Conservation (phyloP, 495 filamentous ascomycete species). For the Aspergillus sclerotiicarbonarius region DNA sequence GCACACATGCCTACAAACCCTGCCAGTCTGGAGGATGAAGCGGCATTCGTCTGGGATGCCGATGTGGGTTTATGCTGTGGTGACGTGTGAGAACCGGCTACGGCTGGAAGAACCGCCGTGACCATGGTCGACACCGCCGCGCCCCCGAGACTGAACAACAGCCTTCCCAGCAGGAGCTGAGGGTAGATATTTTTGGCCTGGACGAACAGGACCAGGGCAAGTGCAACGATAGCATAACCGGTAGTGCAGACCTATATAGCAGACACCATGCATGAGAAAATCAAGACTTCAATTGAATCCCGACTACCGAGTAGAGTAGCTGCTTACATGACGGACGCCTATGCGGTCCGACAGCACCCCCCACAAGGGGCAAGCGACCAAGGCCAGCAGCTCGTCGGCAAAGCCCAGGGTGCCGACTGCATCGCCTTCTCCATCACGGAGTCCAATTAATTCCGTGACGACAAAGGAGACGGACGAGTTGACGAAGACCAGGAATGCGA, state of each 20-base stretch:
- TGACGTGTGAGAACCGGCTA: constrained; percentile 59
- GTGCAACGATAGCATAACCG: constrained; percentile 77
- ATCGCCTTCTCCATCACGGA: constrained; percentile 75
- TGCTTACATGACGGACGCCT: constrained; percentile 71
- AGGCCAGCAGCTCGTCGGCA: constrained; percentile 87
- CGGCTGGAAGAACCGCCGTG: constrained; percentile 85
- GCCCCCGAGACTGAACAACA: constrained; percentile 87
- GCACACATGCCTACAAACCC: constrained; percentile 91
- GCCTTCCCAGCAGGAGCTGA: constrained; percentile 77
- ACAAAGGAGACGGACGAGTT: constrained; percentile 93
- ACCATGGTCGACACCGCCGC: constrained; percentile 97
- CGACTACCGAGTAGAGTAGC: not conserved
- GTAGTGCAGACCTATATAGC: constrained; percentile 62
- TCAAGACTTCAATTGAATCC: not conserved
- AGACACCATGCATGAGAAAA: not conserved
- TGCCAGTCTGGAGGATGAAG: constrained; percentile 64
- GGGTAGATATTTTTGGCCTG: constrained; percentile 87
- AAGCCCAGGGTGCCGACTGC: constrained; percentile 93
- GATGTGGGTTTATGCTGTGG: constrained; percentile 7
- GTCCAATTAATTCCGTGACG: constrained; percentile 82
- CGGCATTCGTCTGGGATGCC: constrained; percentile 20
- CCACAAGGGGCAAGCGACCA: constrained; percentile 90
- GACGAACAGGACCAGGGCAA: constrained; percentile 76
- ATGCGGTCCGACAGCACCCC: constrained; percentile 85
- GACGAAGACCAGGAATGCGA: constrained; percentile 95